Base-by-base conservation (phyloP, 257 asterid genomes). In the Lycium barbarum region DNA sequence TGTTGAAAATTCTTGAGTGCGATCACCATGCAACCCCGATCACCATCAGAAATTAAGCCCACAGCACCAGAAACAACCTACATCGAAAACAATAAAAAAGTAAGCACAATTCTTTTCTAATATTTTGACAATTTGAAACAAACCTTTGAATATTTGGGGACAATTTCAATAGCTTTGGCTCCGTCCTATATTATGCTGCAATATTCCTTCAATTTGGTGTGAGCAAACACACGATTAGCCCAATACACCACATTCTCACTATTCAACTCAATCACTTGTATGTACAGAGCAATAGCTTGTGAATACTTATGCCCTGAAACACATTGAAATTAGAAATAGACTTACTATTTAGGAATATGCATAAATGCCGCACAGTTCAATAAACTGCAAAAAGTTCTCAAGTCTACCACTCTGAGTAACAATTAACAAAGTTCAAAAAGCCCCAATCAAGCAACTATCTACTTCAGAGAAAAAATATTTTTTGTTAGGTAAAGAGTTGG, bases 211-310 rank as follows among this genome's bases (percentile, higher is more conserved):
- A 96, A 85, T 87, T 94, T 96, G 83, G 95, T 85, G 87, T 95
- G 99, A 58, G 99, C 98, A 84, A 96, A 93, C 13, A 98, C 98
- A 81, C 99, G 97, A 87, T 95, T 96, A 79, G 98, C 99, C 98
- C 97, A 96, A 87, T 96, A 96, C 51, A 96, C 98, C 62, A 97
- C 98, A 92, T 91, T 93, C 55, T 88, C 92, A 71, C 80, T 40
- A 73, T 87, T 91, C 91, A 87, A 62, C 82, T 93, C 97, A 43
- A 95, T 96, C 80, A 98, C 99, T 93, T 91, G 98, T 61, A 95
- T 87, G 68, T 96, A 96, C 82, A 96, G 89, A 92, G 93, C 98
- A 90, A 96, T 91, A 61, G 99, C 97, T 86, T 90, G 98, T 4
- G 97, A 92, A 89, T 87, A 96, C 87, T 95, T 96, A 86, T 90